Base-by-base conservation (phyloP, 192 early-diverging fungal species). In the Backusella psychrophila region DNA sequence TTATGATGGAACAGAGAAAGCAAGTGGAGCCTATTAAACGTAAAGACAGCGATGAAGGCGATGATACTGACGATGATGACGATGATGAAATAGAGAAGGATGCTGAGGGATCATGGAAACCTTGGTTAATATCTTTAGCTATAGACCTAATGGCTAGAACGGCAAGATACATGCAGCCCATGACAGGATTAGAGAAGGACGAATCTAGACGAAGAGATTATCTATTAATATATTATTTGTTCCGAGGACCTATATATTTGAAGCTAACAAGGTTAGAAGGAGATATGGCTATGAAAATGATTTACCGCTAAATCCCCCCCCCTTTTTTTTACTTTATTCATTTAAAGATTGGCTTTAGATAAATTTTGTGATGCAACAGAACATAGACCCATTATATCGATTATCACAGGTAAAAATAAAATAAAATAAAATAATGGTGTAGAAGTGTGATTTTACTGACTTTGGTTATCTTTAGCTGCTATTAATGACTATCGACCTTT, bases 191-290 rank as follows among this genome's bases (percentile, higher is more conserved):
- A 29, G 77, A 78, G 66, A 67, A 34, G 26, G 77, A 78, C 15
- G 77, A 78, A 56, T 68, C 65, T 9, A 65, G 63, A 49, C 36
- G 77, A 72, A 66, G 77, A 67, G 77, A 72, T 1, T 78, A 73
- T 38, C 23, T 78, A 6, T 53, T 78, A 26, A 56, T 78, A 6
- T 78, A 78, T 15, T 78, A 78, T 67, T 34, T 78, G 4, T 73
- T 78, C n/a, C 59, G 71, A 1, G 71, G 71, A 12, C 77, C 77
- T 1, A 66, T 78, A 15, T 78, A 78, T 53, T 26, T 67, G 33
- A 41, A 67, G 34, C 73, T 78, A 52, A 78, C 77, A 29, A 72
- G 69, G 75, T 76, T 33, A 33, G 63, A 42, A 44, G 7, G 36
- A 4, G 23, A 69, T 19, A 23, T 12, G n/a, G 7, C 15, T 23